Percentiles rank a stretch among this genome's conserved stretches.
These are phyloP conservation scores for Coniferiporia weirii DNA, from an alignment of 1,284 basidiomycete genomes.

Conservation along the genomic window DNA sequence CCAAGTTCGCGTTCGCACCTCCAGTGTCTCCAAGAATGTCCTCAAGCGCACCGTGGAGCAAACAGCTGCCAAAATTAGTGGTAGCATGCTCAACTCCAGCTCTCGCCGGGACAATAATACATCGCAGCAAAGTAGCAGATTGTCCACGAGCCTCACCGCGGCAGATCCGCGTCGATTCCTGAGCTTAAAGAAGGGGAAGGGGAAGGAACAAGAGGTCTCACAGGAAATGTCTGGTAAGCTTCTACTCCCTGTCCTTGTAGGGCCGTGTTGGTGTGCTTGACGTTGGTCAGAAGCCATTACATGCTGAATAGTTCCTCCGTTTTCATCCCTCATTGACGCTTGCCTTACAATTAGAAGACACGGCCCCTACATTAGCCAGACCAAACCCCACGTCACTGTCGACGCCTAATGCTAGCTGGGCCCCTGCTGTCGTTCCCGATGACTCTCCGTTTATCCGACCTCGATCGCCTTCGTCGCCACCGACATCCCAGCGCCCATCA, in stretches of 20 bases:
- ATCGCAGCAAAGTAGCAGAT: conserved; percentile 25
- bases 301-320: neutral
- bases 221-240: conserved; percentile 31
- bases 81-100: conserved; percentile 29
- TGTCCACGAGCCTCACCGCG: conserved; percentile 29
- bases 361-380: neutral
- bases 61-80: conserved; percentile 52
- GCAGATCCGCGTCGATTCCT: conserved; percentile 47
- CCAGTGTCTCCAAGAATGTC: conserved; percentile 14
- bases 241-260: conserved; percentile 11
- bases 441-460: conserved; percentile 77
- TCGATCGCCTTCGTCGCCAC: conserved; percentile 51
- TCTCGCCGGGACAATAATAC: conserved; percentile 23
- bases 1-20: neutral
- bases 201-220: conserved; percentile 32
- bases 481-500: conserved; percentile 31
- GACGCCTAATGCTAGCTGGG: neutral
- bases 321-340: neutral
- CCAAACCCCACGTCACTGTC: conserved; percentile 25
- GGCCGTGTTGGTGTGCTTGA: conserved; percentile 9
- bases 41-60: conserved; percentile 43
- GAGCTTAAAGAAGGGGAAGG: conserved; percentile 49
- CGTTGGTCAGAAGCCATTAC: neutral
- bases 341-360: neutral
- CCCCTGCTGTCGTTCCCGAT: conserved; percentile 28